phyloP scores from a whole-genome alignment of 371 early-diverging fungal genomes.

The Mortierella sp. region DNA sequence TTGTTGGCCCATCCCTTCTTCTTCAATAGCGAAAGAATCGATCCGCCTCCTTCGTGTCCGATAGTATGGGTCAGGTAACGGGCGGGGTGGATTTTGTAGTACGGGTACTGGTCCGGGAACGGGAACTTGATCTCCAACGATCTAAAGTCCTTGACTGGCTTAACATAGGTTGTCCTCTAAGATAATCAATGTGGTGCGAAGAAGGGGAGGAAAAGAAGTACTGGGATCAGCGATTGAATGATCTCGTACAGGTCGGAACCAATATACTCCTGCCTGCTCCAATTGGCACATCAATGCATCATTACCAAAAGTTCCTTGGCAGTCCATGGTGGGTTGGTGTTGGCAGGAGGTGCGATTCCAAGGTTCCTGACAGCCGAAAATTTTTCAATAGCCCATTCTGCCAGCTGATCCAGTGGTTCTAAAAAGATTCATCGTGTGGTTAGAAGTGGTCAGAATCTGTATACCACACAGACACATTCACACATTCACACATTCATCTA shows the following conservation, averaged over 20 bases:
- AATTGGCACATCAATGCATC: not conserved
- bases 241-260: no score
- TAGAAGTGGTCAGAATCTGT: not conserved
- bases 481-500: no score
- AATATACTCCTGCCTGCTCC: not conserved
- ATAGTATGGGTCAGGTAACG: slow-evolving; percentile 81
- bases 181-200: not conserved
- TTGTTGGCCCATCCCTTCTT: slow-evolving; percentile 90
- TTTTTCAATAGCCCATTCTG: slow-evolving; percentile 83
- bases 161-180: slow-evolving; percentile 77
- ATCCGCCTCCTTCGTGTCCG: slow-evolving; percentile 89
- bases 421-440: slow-evolving; percentile 2
- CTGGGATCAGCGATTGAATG: no score
- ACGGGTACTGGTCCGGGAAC: slow-evolving; percentile 79
- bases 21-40: slow-evolving; percentile 86
- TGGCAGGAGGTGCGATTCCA: slow-evolving; percentile 75
- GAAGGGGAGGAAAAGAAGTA: not conserved
- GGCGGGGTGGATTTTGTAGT: slow-evolving; percentile 71
- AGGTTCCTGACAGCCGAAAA: slow-evolving; percentile 82
- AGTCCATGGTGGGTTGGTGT: slow-evolving; percentile 80
- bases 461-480: no score
- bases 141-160: slow-evolving; percentile 87
- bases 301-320: slow-evolving; percentile 74
- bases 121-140: slow-evolving; percentile 85
- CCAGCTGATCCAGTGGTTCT: slow-evolving; percentile 88